Percentiles rank a stretch among this genome's conserved stretches.
These are phyloP conservation scores for Gossypium herbaceum DNA, from an alignment of 345 rosid genomes.

Conservation along the genomic window DNA sequence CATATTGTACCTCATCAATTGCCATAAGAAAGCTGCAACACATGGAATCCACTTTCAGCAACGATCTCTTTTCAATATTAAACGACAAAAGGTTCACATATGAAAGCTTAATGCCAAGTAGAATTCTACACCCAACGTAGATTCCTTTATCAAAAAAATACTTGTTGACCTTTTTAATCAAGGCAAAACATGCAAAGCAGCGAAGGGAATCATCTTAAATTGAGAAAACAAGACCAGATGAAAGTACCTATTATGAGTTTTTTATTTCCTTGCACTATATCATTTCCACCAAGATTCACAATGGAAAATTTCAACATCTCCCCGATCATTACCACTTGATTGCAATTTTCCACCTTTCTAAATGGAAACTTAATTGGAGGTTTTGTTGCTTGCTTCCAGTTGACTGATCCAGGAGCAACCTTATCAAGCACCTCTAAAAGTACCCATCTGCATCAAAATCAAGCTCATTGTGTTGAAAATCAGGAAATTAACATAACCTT, in stretches of 20 bases:
- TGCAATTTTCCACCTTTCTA: constrained; percentile 91
- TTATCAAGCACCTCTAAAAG: constrained; percentile 92
- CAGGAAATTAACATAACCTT: neutral
- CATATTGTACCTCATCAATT: constrained; percentile 86
- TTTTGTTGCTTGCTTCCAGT: constrained; percentile 88
- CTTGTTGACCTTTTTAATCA: neutral
- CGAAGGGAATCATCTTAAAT: neutral
- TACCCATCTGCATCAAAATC: constrained; percentile 57
- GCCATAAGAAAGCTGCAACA: constrained; percentile 84
- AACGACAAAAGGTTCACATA: neutral
- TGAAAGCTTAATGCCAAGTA: too few relatives aligned
- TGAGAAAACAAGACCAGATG: neutral
- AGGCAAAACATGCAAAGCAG: neutral
- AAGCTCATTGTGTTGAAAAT: neutral
- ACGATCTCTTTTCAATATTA: neutral
- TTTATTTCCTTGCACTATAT: constrained; percentile 91
- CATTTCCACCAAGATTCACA: constrained; percentile 87
- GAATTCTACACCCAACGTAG: neutral
- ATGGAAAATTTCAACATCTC: constrained; percentile 72
- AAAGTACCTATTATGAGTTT: constrained; percentile 84
- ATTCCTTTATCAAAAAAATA: neutral
- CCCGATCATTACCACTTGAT: constrained; percentile 83
- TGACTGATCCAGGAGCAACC: constrained; percentile 72
- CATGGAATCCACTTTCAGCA: constrained; percentile 1
- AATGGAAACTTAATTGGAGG: constrained; percentile 98